A percentile compares a stretch with the other conserved stretches of the same genome.
phyloP scores from a whole-genome alignment of 2,329 filamentous ascomycete species.

The Chaetomium olivaceum region DNA sequence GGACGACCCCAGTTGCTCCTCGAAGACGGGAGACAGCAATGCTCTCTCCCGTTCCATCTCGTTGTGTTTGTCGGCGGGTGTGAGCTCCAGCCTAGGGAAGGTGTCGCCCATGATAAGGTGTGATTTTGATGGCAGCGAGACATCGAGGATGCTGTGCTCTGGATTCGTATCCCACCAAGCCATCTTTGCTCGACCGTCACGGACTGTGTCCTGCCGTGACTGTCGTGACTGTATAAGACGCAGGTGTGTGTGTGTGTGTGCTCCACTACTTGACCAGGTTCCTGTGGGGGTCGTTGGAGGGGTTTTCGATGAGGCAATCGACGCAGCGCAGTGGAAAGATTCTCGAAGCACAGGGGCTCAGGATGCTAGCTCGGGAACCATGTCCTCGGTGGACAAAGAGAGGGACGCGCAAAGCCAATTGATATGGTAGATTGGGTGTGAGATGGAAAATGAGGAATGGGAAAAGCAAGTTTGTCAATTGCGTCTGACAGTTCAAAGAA shows the following conservation, averaged over 20 bases:
- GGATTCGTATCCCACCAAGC: conserved; percentile 34
- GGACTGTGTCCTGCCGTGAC: not conserved
- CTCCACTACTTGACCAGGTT: conserved; percentile 12
- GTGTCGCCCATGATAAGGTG: conserved; percentile 29
- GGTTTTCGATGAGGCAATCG: conserved; percentile 15
- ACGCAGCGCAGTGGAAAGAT: conserved; percentile 3
- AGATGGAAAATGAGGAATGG: not conserved
- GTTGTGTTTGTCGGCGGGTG: conserved; percentile 14
- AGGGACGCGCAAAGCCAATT: not conserved
- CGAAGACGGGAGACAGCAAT: conserved; percentile 30
- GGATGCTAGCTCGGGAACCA: conserved; percentile 8
- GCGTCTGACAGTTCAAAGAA: not conserved
- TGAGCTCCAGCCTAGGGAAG: conserved; percentile 26
- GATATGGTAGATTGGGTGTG: conserved; percentile 1
- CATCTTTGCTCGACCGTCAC: conserved; percentile 20
- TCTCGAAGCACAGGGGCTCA: conserved; percentile 8
- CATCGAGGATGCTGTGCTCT: conserved; percentile 19
- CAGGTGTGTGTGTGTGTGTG: not conserved
- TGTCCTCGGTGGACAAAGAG: not conserved
- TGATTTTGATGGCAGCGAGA: conserved; percentile 20
- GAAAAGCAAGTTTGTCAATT: not conserved
- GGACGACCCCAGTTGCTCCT: conserved; percentile 22
- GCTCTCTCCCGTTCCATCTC: conserved; percentile 30
- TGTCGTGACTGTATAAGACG: not conserved
- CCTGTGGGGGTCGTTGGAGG: conserved; percentile 12